Base-by-base conservation (phyloP, 2,329 filamentous ascomycete genomes). In the Pseudocercospora musae region DNA sequence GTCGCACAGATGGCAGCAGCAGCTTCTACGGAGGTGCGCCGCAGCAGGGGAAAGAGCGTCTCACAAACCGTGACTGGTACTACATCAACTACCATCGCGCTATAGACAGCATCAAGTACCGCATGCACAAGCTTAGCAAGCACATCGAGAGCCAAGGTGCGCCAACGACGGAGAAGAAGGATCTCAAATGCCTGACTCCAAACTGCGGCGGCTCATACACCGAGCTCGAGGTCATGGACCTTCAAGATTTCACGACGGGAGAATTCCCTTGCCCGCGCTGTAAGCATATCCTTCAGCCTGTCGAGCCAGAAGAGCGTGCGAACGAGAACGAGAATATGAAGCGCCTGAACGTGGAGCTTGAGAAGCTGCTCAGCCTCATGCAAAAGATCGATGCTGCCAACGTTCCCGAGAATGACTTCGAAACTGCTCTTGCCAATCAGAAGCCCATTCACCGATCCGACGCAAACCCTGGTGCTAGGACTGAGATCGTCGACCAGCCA, bases 81-180 rank as follows among this genome's bases (percentile, higher is more conserved):
- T 99, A 91, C 78, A 94, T 99, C 75, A 93, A 97, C 75, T 96
- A 96, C 73, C 91, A 95, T 63, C 90, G 91, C 62, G 92, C 94
- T 37, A 92, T 99, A 72, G 95, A 99, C 78, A 92, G 91, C 54
- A 96, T 96, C 78, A 99, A 99, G 77, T 99, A 90, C 85, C 89
- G 91, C 66, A 87, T 96, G 57, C 93, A 94, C 74, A 89, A 89
- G 60, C 87, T 98, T 69, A 92, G 93, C 69, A 93, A 94, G 75
- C 87, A 89, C 59, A 92, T 98, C 62, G 93, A 97, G 77, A 88
- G 89, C 15, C 88, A 91, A 62, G 90, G 91, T 15, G 87, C 91
- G 18, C 89, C 91, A 0, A 89, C 89, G 9, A 76, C 77, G 60
- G 94, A 98, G 77, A 90, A 92, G 75, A 97, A 97, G 76, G 95